A percentile compares a stretch with the other conserved stretches of the same genome.
These are phyloP conservation scores for Candida dajiaensis DNA, from an alignment of 805 yeast genomes.

Conservation along the genomic window DNA sequence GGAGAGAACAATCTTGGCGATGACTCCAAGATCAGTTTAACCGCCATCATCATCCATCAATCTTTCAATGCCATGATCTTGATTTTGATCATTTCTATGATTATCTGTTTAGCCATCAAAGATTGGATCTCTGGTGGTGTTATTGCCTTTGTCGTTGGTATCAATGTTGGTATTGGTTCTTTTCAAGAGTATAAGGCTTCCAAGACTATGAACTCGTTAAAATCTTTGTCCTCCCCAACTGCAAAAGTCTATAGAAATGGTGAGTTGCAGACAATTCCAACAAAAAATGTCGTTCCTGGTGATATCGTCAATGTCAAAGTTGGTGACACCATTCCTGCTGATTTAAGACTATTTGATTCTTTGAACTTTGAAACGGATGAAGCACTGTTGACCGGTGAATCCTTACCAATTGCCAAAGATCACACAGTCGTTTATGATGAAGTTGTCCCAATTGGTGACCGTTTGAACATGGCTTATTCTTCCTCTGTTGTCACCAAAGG, in stretches of 20 bases:
- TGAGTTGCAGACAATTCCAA: constrained; percentile 47
- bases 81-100: constrained; percentile 63
- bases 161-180: constrained; percentile 63
- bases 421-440: constrained; percentile 34
- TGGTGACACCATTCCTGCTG: constrained; percentile 77
- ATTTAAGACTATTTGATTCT: constrained; percentile 49
- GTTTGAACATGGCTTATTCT: constrained; percentile 64
- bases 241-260: constrained; percentile 65
- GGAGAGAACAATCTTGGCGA: constrained; percentile 64
- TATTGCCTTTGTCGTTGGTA: constrained; percentile 56
- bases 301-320: constrained; percentile 57
- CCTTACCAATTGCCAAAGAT: constrained; percentile 56
- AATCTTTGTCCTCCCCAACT: constrained; percentile 61
- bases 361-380: constrained; percentile 69
- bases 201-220: constrained; percentile 70
- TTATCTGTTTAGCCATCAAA: constrained; percentile 62
- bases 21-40: constrained; percentile 46
- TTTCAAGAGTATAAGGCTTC: constrained; percentile 71
- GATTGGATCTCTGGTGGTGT: constrained; percentile 86
- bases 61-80: constrained; percentile 74
- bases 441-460: constrained; percentile 61
- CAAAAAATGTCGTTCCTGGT: constrained; percentile 68
- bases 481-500: constrained; percentile 72
- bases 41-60: constrained; percentile 56
- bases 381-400: constrained; percentile 62